phyloP scores from a whole-genome alignment of 2,329 filamentous ascomycete species.

The Neoarthrinium moseri region DNA sequence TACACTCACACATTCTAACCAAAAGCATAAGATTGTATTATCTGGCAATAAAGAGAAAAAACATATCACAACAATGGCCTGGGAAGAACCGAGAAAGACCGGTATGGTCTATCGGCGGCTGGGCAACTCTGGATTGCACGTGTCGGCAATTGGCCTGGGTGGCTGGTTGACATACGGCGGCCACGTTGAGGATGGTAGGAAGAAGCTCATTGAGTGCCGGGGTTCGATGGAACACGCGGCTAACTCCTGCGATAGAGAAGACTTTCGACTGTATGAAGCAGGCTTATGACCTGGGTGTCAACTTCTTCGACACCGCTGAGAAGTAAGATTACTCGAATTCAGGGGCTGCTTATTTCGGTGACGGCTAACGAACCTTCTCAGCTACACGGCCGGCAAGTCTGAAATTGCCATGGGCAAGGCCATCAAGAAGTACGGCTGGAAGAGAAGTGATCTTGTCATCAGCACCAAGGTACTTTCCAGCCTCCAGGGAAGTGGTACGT shows the following conservation, averaged over 20 bases:
- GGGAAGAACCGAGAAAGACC: constrained; percentile 14
- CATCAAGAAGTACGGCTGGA: constrained; percentile 60
- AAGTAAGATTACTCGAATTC: constrained; percentile 12
- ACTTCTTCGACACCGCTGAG: constrained; percentile 64
- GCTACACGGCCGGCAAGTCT: constrained; percentile 57
- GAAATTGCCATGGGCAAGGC: constrained; percentile 63
- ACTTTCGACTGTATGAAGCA: constrained; percentile 62
- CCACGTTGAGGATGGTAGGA: constrained; percentile 62
- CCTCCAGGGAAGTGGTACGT: too few species aligned
- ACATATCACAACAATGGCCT: constrained; percentile 10
- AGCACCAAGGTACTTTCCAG: constrained; percentile 45
- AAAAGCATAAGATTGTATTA: too few species aligned
- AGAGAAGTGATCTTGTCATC: constrained; percentile 59
- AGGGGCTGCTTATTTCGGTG: too few species aligned
- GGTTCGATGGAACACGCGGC: background rate
- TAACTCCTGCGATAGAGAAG: constrained; percentile 40
- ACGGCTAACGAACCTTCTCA: background rate
- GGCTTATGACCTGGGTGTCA: constrained; percentile 59
- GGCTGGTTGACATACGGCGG: constrained; percentile 76
- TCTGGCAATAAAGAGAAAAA: too few species aligned
- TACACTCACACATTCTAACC: too few species aligned
- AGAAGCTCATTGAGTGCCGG: background rate
- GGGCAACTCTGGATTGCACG: constrained; percentile 69
- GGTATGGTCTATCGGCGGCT: constrained; percentile 59
- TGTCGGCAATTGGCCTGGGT: constrained; percentile 70